Evolutionary conservation across 768 basidiomycete species (phyloP).

Genomic region (Leccinum barrowsii): DNA sequence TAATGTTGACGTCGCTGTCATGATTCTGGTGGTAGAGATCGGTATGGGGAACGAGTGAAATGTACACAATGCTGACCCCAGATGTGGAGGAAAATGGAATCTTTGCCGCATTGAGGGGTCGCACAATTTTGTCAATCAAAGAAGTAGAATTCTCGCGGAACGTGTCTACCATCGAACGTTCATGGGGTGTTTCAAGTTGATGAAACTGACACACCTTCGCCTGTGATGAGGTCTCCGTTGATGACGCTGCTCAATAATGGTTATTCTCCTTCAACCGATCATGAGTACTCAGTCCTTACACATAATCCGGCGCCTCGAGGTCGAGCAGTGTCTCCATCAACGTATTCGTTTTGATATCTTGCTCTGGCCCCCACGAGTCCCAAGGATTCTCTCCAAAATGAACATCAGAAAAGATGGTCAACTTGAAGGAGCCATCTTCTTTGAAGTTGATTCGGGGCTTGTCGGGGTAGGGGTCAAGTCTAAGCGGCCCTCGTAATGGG

Average conservation of each 20-base stretch:
- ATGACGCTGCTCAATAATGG: conserved; percentile 44
- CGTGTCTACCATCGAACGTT: conserved; percentile 43
- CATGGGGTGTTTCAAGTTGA: not conserved
- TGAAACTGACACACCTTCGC: conserved; percentile 46
- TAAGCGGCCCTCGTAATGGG: not conserved
- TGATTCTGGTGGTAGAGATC: conserved; percentile 50
- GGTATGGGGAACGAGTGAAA: not conserved
- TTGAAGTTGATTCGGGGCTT: conserved; percentile 55
- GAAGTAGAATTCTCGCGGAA: conserved; percentile 64
- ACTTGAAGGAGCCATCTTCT: conserved; percentile 60
- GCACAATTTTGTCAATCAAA: conserved; percentile 61
- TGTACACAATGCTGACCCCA: conserved; percentile 46
- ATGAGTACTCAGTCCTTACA: conserved; percentile 39
- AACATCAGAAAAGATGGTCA: conserved; percentile 71
- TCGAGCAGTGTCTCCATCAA: conserved; percentile 56
- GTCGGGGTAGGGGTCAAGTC: conserved; percentile 40
- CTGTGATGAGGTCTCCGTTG: conserved; percentile 74
- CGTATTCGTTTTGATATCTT: conserved; percentile 59
- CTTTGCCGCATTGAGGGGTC: conserved; percentile 51
- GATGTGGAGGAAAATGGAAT: conserved; percentile 69
- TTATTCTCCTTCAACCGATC: not conserved
- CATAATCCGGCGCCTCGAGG: conserved; percentile 65
- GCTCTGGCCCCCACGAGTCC: conserved; percentile 62
- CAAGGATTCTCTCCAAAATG: conserved; percentile 77
- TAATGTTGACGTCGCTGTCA: conserved; percentile 71